These are phyloP conservation scores for Gleditsia sinensis DNA, from an alignment of 306 rosid genomes.

Conservation along the genomic window DNA sequence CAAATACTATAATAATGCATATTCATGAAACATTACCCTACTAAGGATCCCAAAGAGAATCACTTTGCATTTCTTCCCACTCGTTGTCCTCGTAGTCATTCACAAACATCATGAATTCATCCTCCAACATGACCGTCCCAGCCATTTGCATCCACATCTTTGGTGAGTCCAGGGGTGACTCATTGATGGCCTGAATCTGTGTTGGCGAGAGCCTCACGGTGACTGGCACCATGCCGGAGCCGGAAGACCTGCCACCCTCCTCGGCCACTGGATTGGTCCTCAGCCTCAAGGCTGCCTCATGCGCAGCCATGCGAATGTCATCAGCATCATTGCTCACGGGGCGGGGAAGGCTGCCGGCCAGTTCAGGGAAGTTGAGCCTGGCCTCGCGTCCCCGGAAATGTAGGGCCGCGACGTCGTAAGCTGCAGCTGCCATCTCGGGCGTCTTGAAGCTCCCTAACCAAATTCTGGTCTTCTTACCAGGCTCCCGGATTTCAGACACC, in stretches of 20 bases:
- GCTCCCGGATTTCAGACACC: conserved; percentile 95
- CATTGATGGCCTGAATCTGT: conserved; percentile 64
- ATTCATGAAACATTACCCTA: neutral
- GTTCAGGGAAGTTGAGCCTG: conserved; percentile 75
- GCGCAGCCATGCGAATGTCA: conserved; percentile 80
- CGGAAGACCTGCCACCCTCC: neutral
- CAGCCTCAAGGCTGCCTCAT: conserved; percentile 70
- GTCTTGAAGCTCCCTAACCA: conserved; percentile 91
- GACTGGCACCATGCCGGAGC: conserved; percentile 27
- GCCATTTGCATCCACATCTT: conserved; percentile 55
- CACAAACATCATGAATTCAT: conserved; percentile 36
- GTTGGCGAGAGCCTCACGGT: conserved; percentile 50
- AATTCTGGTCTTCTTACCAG: conserved; percentile 77
- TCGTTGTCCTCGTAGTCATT: conserved; percentile 37
- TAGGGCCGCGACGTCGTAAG: conserved; percentile 84
- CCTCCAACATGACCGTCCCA: conserved; percentile 30
- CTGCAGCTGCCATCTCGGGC: conserved; percentile 85
- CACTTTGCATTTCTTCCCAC: conserved; percentile 42
- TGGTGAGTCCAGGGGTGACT: conserved; percentile 54
- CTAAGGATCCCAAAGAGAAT: conserved; percentile 57
- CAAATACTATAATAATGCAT: neutral
- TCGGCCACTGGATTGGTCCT: neutral
- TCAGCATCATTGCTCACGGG: conserved; percentile 63
- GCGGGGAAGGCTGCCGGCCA: conserved; percentile 56
- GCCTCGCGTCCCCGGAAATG: conserved; percentile 73